Percentiles rank a stretch among this genome's conserved stretches.
phyloP scores from a whole-genome alignment of 2,329 filamentous ascomycete genomes.

The Fusarium sp. region DNA sequence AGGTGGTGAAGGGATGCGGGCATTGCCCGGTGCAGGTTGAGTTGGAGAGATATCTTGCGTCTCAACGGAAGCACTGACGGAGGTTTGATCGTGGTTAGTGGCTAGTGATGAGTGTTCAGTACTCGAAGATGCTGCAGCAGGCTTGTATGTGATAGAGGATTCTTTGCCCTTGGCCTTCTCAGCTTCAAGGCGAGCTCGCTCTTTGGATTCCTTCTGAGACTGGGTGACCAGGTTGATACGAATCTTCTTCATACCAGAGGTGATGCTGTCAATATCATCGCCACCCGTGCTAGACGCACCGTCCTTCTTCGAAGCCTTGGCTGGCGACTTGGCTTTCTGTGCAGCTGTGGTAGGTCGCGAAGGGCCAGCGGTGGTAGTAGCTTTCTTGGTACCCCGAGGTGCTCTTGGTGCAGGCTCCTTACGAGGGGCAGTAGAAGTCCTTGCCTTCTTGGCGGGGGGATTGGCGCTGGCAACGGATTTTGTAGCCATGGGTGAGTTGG shows the following conservation, averaged over 20 bases:
- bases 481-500: slow-evolving; percentile 55
- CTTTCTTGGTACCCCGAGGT: slow-evolving; percentile 52
- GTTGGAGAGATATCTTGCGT: slow-evolving; percentile 19
- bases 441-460: slow-evolving; percentile 69
- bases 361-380: slow-evolving; percentile 33
- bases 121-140: background rate
- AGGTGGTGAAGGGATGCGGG: slow-evolving; percentile 33
- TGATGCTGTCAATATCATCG: slow-evolving; percentile 64
- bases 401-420: slow-evolving; percentile 52
- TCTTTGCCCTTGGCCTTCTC: slow-evolving; percentile 23
- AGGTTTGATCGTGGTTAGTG: background rate
- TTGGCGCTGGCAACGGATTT: slow-evolving; percentile 52
- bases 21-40: slow-evolving; percentile 13
- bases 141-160: slow-evolving; percentile 4
- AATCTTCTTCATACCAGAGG: slow-evolving; percentile 69
- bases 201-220: slow-evolving; percentile 65
- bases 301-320: slow-evolving; percentile 22
- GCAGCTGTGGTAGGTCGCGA: slow-evolving; percentile 23
- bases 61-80: background rate
- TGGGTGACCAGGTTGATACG: slow-evolving; percentile 71
- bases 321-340: slow-evolving; percentile 22
- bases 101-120: slow-evolving; percentile 1
- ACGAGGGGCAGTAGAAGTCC: slow-evolving; percentile 58
- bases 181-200: slow-evolving; percentile 46
- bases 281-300: slow-evolving; percentile 20